Evolutionary conservation across 805 yeast species (phyloP).

Genomic region (Sugiyamaella chiloensis): DNA sequence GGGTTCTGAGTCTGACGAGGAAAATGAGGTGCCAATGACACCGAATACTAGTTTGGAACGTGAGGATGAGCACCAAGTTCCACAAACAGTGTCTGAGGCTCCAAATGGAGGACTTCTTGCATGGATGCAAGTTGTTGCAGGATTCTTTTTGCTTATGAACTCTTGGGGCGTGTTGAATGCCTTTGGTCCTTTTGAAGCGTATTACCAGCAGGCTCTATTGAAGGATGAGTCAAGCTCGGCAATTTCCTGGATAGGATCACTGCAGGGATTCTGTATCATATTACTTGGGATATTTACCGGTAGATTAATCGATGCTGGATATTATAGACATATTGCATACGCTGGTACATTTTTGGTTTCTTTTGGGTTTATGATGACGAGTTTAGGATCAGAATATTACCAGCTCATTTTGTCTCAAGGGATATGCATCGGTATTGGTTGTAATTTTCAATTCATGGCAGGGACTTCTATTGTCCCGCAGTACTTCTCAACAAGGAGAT

Average conservation of each 20-base stretch:
- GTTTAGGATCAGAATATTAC: slow-evolving; percentile 39
- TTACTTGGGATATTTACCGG: slow-evolving; percentile 30
- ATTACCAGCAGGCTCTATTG: slow-evolving; percentile 27
- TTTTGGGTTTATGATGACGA: slow-evolving; percentile 33
- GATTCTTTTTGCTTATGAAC: slow-evolving; percentile 21
- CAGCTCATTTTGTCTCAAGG: slow-evolving; percentile 55
- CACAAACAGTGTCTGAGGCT: no score
- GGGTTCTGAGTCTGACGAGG: no score
- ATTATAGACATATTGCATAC: slow-evolving; percentile 20
- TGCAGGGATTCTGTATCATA: slow-evolving; percentile 31
- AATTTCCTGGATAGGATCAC: slow-evolving; percentile 36
- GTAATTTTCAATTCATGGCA: slow-evolving; percentile 42
- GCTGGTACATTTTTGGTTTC: slow-evolving; percentile 28
- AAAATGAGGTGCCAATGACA: no score
- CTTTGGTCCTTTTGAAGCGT: slow-evolving; percentile 31
- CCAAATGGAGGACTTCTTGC: slow-evolving; percentile 24
- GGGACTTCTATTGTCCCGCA: slow-evolving; percentile 43
- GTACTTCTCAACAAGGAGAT: slow-evolving; percentile 44
- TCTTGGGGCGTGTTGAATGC: slow-evolving; percentile 28
- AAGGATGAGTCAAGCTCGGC: slow-evolving; percentile 29
- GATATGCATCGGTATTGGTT: slow-evolving; percentile 45
- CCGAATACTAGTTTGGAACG: no score
- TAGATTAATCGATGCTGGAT: slow-evolving; percentile 31
- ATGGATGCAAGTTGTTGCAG: slow-evolving; percentile 24
- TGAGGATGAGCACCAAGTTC: no score